A percentile compares a stretch with the other conserved stretches of the same genome.
Conservation (phyloP, 2,329 filamentous ascomycete species). For the Penicillium nordicum region DNA sequence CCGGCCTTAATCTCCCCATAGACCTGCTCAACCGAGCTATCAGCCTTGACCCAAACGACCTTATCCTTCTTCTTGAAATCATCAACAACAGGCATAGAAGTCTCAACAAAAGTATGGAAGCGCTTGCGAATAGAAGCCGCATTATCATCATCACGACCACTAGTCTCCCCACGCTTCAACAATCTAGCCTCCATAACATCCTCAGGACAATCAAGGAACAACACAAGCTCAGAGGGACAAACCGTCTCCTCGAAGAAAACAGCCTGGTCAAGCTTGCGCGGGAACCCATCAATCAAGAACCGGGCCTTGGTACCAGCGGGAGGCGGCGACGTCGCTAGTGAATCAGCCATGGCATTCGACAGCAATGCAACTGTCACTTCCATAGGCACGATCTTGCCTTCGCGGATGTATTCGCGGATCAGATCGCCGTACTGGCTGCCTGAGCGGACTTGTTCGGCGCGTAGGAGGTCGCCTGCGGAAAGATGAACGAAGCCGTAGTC, state of each 20-base stretch:
- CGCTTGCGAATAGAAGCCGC: conserved; percentile 93
- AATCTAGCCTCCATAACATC: conserved; percentile 79
- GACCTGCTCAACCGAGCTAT: conserved; percentile 62
- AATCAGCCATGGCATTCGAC: conserved; percentile 83
- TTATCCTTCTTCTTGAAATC: conserved; percentile 72
- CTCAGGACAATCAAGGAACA: conserved; percentile 95
- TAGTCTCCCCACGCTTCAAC: conserved; percentile 87
- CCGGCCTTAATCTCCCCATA: conserved; percentile 54
- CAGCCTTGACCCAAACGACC: conserved; percentile 77
- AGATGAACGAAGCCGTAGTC: conserved; percentile 92
- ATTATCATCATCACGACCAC: conserved; percentile 88
- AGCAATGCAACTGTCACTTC: conserved; percentile 92
- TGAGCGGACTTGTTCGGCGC: conserved; percentile 84
- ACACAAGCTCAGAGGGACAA: conserved; percentile 75
- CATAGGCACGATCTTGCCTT: conserved; percentile 97
- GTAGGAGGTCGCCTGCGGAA: conserved; percentile 86
- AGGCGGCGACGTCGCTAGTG: conserved; percentile 52
- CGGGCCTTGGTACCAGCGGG: conserved; percentile 53
- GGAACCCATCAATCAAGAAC: conserved; percentile 82
- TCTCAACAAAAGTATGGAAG: conserved; percentile 90
- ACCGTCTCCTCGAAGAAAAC: conserved; percentile 88
- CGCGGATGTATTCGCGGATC: conserved; percentile 89
- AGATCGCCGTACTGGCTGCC: conserved; percentile 87
- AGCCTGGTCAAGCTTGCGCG: conserved; percentile 95
- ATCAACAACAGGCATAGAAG: conserved; percentile 94